These are phyloP conservation scores for Komagataella kurtzmanii DNA, from an alignment of 805 yeast genomes.

Conservation along the genomic window DNA sequence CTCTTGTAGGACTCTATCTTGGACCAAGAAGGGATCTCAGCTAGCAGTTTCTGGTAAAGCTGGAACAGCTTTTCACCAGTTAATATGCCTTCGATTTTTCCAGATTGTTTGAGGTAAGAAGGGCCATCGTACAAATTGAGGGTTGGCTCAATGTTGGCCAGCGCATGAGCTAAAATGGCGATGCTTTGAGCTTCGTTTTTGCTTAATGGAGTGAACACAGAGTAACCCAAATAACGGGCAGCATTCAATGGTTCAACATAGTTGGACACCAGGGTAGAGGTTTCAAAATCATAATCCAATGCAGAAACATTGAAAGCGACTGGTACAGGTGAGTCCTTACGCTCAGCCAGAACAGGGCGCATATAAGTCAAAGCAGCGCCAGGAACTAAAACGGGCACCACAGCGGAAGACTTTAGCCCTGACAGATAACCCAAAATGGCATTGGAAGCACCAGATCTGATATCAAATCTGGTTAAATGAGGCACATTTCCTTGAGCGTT, in stretches of 20 bases:
- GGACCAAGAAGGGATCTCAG: conserved; percentile 12
- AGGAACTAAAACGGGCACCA: conserved; percentile 41
- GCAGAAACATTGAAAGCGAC: conserved; percentile 67
- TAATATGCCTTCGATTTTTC: conserved; percentile 29
- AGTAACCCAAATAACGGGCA: conserved; percentile 50
- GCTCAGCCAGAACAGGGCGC: conserved; percentile 40
- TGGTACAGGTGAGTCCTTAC: conserved; percentile 27
- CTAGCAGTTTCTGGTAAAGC: conserved; percentile 23
- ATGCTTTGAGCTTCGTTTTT: conserved; percentile 54
- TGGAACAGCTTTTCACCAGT: conserved; percentile 27
- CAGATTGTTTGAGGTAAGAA: conserved; percentile 37
- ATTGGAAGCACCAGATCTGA: conserved; percentile 76
- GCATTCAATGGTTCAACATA: conserved; percentile 45
- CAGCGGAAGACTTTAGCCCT: not conserved
- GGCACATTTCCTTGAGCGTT: conserved; percentile 52
- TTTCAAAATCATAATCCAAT: conserved; percentile 46
- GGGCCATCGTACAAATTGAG: conserved; percentile 76
- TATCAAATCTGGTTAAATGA: conserved; percentile 44
- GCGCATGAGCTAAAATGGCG: conserved; percentile 47
- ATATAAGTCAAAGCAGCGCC: conserved; percentile 57
- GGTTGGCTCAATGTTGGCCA: conserved; percentile 45
- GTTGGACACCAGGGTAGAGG: conserved; percentile 46
- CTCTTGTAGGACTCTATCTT: conserved; percentile 20
- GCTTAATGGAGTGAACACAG: conserved; percentile 57
- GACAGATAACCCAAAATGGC: conserved; percentile 61